Base-by-base conservation (phyloP, 495 filamentous ascomycete genomes). In the Podospora comata region DNA sequence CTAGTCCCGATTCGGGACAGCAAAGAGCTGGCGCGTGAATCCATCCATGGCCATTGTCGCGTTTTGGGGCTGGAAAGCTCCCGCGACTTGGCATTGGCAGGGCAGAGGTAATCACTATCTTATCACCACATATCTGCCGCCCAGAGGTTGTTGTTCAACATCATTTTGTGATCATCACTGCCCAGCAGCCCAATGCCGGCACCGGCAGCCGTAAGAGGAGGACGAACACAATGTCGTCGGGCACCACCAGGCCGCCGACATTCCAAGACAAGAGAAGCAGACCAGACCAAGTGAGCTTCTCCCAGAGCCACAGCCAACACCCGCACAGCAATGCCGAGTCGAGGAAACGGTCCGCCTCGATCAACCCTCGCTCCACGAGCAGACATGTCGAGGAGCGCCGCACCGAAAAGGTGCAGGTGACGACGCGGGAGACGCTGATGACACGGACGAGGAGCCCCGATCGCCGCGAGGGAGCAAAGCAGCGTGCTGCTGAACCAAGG, bases 381-480 rank as follows among this genome's bases (percentile, higher is more conserved):
- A 79, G 76, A 68, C 73, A 67, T 26, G 74, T 79, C 56, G 82
- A 83, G 60, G 81, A 83, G 68, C 75, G 81, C 70, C 68, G 75
- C 67, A 80, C 77, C 15, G 86, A 86, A 76, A 86, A 82, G 70
- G 73, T 79, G 28, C 83, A 86, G 66, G 77, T 91, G 62, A 89
- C 90, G 13, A 89, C 86, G 7, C 85, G 84, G 70, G 90, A 93
- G 69, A 89, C 84, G 57, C 70, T 89, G 60, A 85, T 87, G 15
- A 78, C 85, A 70, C 83, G 88, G 67, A 84, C 86, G 20, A 84
- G 84, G 74, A 92, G 89, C 71, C 87, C 90, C 6, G 83, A 89
- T 64, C 89, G 90, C 76, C 83, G 86, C 56, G 80, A 76, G 27
- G 79, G 81, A 26, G 67, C 75, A 58, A 88, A 75, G 73, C 79